phyloP scores from a whole-genome alignment of 2,329 filamentous ascomycete species.

The Stemphylium vesicarium region DNA sequence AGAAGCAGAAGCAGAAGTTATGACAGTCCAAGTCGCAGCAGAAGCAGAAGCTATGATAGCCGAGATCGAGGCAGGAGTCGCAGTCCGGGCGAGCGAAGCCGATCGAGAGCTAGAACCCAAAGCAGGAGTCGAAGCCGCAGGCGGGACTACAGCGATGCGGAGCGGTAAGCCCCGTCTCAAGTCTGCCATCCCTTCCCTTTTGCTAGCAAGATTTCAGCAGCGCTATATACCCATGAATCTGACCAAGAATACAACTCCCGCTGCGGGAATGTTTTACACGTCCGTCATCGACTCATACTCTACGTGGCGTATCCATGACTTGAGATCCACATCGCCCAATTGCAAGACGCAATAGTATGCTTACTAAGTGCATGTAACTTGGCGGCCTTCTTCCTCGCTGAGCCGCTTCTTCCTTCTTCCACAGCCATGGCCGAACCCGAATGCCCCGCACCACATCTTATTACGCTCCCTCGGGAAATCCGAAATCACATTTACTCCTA shows the following conservation, averaged over 20 bases:
- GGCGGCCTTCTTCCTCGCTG: no score
- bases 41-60: conserved; percentile 14
- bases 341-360: no score
- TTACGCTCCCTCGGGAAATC: neutral
- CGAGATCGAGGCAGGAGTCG: conserved; percentile 9
- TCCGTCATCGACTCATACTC: neutral
- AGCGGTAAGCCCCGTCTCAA: neutral
- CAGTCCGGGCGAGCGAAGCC: conserved; percentile 5
- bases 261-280: neutral
- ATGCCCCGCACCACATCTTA: neutral
- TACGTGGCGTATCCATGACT: no score
- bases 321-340: no score
- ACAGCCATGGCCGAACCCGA: neutral
- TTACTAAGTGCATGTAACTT: no score
- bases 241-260: neutral
- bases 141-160: neutral
- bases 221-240: conserved; percentile 6
- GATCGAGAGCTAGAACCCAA: conserved; percentile 1
- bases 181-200: neutral
- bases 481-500: no score
- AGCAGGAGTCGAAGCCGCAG: conserved; percentile 4
- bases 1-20: conserved; percentile 23
- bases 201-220: neutral
- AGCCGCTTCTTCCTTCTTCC: neutral
- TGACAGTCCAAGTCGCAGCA: conserved; percentile 21